Conservation (phyloP, 306 rosid genomes). For the Oxytropis ochrocephala region DNA sequence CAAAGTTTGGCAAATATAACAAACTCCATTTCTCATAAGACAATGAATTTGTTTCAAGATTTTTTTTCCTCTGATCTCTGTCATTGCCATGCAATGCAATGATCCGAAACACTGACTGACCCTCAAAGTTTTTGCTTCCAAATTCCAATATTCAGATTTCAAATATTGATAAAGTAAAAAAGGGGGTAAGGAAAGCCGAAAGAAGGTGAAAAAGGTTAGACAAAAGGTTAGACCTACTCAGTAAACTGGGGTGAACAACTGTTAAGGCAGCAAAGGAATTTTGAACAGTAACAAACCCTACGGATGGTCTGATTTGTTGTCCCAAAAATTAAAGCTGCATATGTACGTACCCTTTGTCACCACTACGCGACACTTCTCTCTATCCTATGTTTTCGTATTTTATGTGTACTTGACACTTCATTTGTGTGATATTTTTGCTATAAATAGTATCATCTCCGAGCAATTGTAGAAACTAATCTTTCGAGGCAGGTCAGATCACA, state of each 20-base stretch:
- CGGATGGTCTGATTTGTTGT: slow-evolving; percentile 19
- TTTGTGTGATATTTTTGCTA: too few species aligned
- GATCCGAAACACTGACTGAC: background rate
- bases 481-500: too few species aligned
- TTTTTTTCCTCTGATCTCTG: too few species aligned
- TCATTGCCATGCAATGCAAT: too few species aligned
- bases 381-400: too few species aligned
- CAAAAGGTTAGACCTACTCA: background rate
- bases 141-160: slow-evolving; percentile 3
- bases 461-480: too few species aligned
- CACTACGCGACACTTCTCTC: too few species aligned
- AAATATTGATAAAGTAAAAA: background rate
- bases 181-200: background rate
- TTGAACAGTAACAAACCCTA: slow-evolving; percentile 19
- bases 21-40: too few species aligned
- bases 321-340: slow-evolving; percentile 21
- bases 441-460: too few species aligned
- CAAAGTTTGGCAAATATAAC: too few species aligned
- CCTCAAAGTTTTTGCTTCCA: slow-evolving; percentile 15
- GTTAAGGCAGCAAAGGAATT: slow-evolving; percentile 19
- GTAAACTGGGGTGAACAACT: background rate
- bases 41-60: too few species aligned
- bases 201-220: slow-evolving; percentile 19
- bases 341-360: background rate
- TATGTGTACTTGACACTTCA: too few species aligned